phyloP scores from a whole-genome alignment of 1,284 basidiomycete species.

The Fomitiporia mediterranea region DNA sequence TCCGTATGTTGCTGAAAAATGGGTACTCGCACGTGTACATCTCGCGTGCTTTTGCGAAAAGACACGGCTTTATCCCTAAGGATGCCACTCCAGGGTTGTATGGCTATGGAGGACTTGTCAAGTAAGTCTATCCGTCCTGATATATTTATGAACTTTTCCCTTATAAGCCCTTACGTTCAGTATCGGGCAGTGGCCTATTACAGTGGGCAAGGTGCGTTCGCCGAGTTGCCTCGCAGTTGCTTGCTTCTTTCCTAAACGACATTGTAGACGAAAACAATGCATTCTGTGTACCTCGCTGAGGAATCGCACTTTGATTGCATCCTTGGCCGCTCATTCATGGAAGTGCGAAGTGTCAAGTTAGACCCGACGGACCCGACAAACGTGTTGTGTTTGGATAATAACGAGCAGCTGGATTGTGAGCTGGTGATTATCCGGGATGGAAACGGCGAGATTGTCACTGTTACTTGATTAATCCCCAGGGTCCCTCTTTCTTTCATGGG shows the following conservation, averaged over 20 bases:
- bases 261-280: constrained; percentile 34
- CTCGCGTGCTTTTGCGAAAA: constrained; percentile 87
- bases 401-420: constrained; percentile 91
- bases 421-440: constrained; percentile 87
- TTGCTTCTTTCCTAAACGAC: neutral
- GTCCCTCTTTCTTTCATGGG: no score
- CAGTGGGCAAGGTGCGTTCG: constrained; percentile 33
- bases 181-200: constrained; percentile 79
- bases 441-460: constrained; percentile 81
- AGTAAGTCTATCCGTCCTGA: constrained; percentile 32
- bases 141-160: no score
- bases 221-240: neutral
- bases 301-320: constrained; percentile 97
- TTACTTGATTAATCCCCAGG: no score
- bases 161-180: constrained; percentile 23
- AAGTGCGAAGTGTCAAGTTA: constrained; percentile 81
- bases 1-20: constrained; percentile 90
- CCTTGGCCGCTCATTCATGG: constrained; percentile 90
- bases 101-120: constrained; percentile 80
- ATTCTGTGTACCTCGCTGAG: constrained; percentile 79
- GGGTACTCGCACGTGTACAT: constrained; percentile 96
- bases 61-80: constrained; percentile 84
- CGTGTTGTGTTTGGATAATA: constrained; percentile 90
- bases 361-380: constrained; percentile 85
- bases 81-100: constrained; percentile 81